These are phyloP conservation scores for Skeletonema marinoi DNA, from an alignment of 108 stramenopile species.

Conservation along the genomic window DNA sequence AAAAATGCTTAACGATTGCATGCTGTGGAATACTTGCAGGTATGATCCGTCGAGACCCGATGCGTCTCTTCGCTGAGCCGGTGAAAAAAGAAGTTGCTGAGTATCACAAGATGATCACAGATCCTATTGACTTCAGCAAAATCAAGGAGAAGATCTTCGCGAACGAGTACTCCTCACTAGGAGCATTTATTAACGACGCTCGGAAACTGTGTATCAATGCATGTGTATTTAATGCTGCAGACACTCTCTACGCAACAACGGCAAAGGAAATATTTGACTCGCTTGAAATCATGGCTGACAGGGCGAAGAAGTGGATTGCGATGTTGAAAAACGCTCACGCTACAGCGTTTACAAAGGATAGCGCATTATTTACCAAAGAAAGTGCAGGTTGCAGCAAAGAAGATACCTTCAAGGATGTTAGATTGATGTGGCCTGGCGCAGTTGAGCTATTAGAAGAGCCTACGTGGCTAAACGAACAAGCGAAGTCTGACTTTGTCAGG, in stretches of 20 bases:
- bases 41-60: slow-evolving; percentile 77
- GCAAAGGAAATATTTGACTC: slow-evolving; percentile 71
- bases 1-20: slow-evolving; percentile 62
- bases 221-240: slow-evolving; percentile 75
- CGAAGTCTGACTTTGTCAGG: slow-evolving; percentile 67
- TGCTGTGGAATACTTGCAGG: slow-evolving; percentile 71
- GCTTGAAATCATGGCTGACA: slow-evolving; percentile 62
- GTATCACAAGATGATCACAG: slow-evolving; percentile 63
- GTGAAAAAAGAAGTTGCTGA: slow-evolving; percentile 63
- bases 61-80: slow-evolving; percentile 79
- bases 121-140: slow-evolving; percentile 78
- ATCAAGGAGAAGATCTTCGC: slow-evolving; percentile 64
- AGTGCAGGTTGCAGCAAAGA: slow-evolving; percentile 20
- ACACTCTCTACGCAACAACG: slow-evolving; percentile 74
- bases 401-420: slow-evolving; percentile 66
- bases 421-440: slow-evolving; percentile 75
- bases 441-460: slow-evolving; percentile 70
- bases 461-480: slow-evolving; percentile 56
- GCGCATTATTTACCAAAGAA: slow-evolving; percentile 9
- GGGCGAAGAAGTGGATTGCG: slow-evolving; percentile 71
- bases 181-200: slow-evolving; percentile 72
- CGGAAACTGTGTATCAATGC: slow-evolving; percentile 73
- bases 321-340: slow-evolving; percentile 76
- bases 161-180: slow-evolving; percentile 64
- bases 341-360: slow-evolving; percentile 36